Base-by-base conservation (phyloP, 164 flowering plant genomes). In the Liquidambar formosana region DNA sequence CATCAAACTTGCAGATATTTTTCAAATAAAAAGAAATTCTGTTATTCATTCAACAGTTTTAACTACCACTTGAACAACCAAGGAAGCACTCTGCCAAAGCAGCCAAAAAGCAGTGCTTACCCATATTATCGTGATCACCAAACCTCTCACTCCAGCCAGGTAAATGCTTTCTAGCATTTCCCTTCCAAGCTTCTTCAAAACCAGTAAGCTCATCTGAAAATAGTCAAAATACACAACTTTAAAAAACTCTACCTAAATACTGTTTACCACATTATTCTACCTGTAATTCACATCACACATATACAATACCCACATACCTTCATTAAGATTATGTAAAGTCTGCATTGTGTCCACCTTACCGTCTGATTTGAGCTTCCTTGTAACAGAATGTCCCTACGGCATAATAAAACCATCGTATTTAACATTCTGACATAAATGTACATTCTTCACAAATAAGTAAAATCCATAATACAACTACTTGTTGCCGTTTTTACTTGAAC, bases 111-210 rank as follows among this genome's bases (percentile, higher is more conserved):
- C 10, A 70, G 56, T 23, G 8, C 74, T 75, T 71, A 84, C 91
- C 85, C 16, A 28, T 64, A 54, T 57, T 63, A 38, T 71, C 78
- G 65, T 64, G 74, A 41, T 69, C 70, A 63, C 33, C 64, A 11
- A 75, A 41, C 64, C 77, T 73, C 70, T 74, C 86, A 73, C 57
- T 67, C 96, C 81, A 84, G 12, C 94, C 96, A 52, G 96, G 97
- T 62, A 95, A 72, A 71, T 82, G 79, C 70, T 73, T 80, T 69
- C 72, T 69, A 9, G 89, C 93, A 41, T 70, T 84, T 57, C 84
- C 90, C 56, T 79, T 79, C 99, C 99, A 95, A 46, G 83, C 77
- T 53, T 89, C 81, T 75, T 86, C 89, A 81, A 88, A 86, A 48
- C 81, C 79, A 71, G 70, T 6, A 57, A 88, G 82, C 58, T 88